Conservation (phyloP, 768 basidiomycete species). For the Xerocomus brunneocitrinus region DNA sequence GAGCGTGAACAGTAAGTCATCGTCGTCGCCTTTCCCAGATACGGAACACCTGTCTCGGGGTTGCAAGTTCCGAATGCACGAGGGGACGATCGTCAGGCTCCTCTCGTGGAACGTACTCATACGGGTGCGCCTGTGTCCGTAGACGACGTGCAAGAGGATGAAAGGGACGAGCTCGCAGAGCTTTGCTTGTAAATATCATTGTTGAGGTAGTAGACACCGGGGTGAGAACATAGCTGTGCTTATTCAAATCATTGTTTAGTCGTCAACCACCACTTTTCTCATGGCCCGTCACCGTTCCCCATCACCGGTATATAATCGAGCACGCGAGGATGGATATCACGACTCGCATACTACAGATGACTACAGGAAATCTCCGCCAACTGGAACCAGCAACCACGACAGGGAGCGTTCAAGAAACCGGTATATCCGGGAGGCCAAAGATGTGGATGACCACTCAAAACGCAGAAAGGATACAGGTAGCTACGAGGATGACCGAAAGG, state of each 20-base stretch:
- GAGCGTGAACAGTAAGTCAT: constrained; percentile 9
- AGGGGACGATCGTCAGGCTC: constrained; percentile 31
- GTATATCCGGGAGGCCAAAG: constrained; percentile 29
- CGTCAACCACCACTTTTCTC: neutral
- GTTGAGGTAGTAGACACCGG: neutral
- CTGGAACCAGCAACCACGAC: constrained; percentile 30
- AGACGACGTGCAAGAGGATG: constrained; percentile 34
- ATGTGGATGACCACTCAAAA: constrained; percentile 31
- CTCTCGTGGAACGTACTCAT: constrained; percentile 36
- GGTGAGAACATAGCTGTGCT: constrained; percentile 1
- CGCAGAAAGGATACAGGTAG: constrained; percentile 21
- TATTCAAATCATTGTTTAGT: neutral
- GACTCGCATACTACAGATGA: constrained; percentile 34
- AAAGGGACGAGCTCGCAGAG: constrained; percentile 27
- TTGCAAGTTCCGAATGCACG: constrained; percentile 48
- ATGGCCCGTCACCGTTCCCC: constrained; percentile 49
- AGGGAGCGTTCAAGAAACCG: constrained; percentile 24
- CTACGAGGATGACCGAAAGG: constrained; percentile 31
- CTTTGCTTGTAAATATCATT: constrained; percentile 21
- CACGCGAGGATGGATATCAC: constrained; percentile 29
- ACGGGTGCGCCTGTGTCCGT: constrained; percentile 54
- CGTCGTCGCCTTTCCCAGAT: neutral
- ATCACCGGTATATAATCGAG: constrained; percentile 35
- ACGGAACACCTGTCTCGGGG: constrained; percentile 46
- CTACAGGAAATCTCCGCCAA: constrained; percentile 27